Base-by-base conservation (phyloP, 179 eudicot species). In the Silene coronaria region DNA sequence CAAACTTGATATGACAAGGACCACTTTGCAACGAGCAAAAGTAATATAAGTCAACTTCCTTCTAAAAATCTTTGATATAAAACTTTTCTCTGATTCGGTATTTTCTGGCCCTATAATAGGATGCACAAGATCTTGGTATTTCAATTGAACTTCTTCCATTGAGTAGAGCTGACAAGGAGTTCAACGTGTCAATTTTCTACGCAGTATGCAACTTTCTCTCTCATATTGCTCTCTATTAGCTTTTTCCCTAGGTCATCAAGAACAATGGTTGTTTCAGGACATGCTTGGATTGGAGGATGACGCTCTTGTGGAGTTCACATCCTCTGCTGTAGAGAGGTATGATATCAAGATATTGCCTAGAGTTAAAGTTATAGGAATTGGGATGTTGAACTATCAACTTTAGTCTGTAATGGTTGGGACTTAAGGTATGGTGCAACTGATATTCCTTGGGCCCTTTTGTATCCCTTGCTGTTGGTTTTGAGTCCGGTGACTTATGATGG, bases 91-190 rank as follows among this genome's bases (percentile, higher is more conserved):
- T 75, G 65, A 66, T 55, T 3, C 72, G n/a, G 60, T 66, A 42
- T 42, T 27, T 55, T 78, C 38, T 45, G 76, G 67, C 72, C 53
- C 32, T 46, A 71, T 76, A 80, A 77, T 87, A 95, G 99, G 99
- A 95, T 86, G 99, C 97, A 51, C 97, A 91, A 86, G 99, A 95
- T 85, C 97, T 95, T 75, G 97, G 97, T 78, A 93, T 95, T 80
- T 85, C 89, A 26, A 91, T 95, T 51, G 96, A 92, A 83, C 91
- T 95, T 77, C 92, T 92, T 32, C 99, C 99, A 48, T 82, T 95
- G 73, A 88, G 88, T 72, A 84, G 78, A 72, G 83, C 86, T 76
- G 85, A 87, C 71, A 85, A 72, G 58, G 87, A 95, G 79, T 95
- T 95, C 80, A 86, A 91, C 76, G 73, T 88, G 67, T 88, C 97